Percentiles rank a stretch among this genome's conserved stretches.
Evolutionary conservation across 441 rosid genomes (phyloP).

Genomic region (Capsella rubella): DNA sequence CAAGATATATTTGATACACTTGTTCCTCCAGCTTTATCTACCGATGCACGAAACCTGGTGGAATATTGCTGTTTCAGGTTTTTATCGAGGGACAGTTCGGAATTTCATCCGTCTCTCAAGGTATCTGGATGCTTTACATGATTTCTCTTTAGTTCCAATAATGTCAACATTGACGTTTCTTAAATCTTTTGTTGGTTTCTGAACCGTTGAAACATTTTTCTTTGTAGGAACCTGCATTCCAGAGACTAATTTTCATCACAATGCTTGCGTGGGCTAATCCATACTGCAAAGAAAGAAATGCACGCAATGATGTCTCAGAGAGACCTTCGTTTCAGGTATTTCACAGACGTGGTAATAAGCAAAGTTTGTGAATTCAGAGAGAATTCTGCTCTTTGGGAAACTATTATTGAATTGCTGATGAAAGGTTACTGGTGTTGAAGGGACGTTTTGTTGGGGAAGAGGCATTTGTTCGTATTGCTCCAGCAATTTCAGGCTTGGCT

Average conservation of each 20-base stretch:
- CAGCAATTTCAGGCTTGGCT: conserved; percentile 91
- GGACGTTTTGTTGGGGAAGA: conserved; percentile 76
- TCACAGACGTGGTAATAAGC: conserved; percentile 15
- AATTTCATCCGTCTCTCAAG: conserved; percentile 87
- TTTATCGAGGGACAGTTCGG: conserved; percentile 83
- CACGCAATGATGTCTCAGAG: conserved; percentile 40
- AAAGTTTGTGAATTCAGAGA: neutral
- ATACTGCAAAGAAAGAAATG: conserved; percentile 54
- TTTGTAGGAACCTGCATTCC: conserved; percentile 87
- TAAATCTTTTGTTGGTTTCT: conserved; percentile 16
- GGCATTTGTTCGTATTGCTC: conserved; percentile 90
- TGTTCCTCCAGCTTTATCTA: conserved; percentile 63
- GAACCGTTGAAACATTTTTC: conserved; percentile 17
- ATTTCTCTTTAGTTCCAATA: neutral
- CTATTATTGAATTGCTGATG: conserved; percentile 28
- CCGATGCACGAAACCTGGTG: conserved; percentile 77
- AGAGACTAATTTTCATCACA: conserved; percentile 85
- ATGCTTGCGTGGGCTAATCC: conserved; percentile 98
- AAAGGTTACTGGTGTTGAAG: conserved; percentile 53
- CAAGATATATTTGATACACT: conserved; percentile 90
- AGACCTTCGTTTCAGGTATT: conserved; percentile 77
- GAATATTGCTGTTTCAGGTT: conserved; percentile 97
- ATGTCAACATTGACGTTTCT: neutral
- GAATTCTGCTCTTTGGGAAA: conserved; percentile 33
- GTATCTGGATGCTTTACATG: conserved; percentile 45